phyloP scores from a whole-genome alignment of 306 rosid genomes.

The Pyrus communis region DNA sequence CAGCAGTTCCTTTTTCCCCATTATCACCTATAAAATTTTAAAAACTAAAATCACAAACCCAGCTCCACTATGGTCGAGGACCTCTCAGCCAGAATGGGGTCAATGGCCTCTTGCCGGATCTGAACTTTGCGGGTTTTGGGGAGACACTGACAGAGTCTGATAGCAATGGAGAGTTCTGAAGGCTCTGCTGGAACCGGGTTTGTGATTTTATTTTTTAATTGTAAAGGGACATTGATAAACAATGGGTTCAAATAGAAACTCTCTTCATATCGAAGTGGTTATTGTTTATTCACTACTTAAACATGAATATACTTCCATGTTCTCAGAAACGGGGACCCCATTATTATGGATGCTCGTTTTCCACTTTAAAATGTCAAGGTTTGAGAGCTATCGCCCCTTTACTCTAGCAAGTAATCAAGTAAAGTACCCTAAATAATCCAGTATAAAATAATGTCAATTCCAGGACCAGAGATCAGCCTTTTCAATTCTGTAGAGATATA shows the following conservation, averaged over 20 bases:
- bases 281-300: too few species aligned
- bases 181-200: neutral
- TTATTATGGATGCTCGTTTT: neutral
- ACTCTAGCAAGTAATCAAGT: neutral
- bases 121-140: neutral
- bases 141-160: neutral
- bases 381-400: neutral
- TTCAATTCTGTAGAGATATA: neutral
- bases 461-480: too few species aligned
- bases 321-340: neutral
- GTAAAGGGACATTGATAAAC: neutral
- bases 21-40: neutral
- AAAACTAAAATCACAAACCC: neutral
- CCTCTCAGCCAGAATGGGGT: neutral
- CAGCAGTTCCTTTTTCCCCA: neutral
- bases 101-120: neutral
- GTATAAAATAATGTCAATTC: neutral
- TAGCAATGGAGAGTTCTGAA: neutral
- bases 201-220: too few species aligned
- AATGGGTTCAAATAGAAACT: neutral
- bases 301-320: too few species aligned
- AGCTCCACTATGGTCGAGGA: neutral
- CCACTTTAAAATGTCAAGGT: neutral
- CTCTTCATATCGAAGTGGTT: too few species aligned
- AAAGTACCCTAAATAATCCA: neutral